phyloP scores from a whole-genome alignment of 441 rosid species.

The Adansonia gregorii region DNA sequence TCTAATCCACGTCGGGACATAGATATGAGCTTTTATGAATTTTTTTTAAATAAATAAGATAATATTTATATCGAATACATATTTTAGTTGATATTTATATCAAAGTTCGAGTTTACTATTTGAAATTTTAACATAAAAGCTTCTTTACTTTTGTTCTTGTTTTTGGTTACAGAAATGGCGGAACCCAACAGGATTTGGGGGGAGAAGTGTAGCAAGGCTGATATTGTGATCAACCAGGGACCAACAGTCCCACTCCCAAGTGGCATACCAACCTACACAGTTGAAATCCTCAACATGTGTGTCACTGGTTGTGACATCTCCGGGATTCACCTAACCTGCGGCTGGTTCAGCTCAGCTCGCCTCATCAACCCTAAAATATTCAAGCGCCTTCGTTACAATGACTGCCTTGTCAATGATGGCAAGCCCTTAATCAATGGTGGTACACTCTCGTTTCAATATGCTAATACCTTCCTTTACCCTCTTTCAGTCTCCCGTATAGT shows the following conservation, averaged over 20 bases:
- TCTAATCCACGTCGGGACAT: too few species aligned
- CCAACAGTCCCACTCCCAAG: slow-evolving; percentile 66
- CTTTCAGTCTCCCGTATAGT: slow-evolving; percentile 66
- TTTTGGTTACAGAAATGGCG: slow-evolving; percentile 29
- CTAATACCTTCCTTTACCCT: slow-evolving; percentile 78
- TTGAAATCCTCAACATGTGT: slow-evolving; percentile 73
- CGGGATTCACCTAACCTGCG: slow-evolving; percentile 70
- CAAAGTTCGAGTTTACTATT: background rate
- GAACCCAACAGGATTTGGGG: slow-evolving; percentile 59
- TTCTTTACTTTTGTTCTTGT: slow-evolving; percentile 8
- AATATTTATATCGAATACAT: too few species aligned
- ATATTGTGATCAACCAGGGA: slow-evolving; percentile 74
- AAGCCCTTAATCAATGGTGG: slow-evolving; percentile 60
- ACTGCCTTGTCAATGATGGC: slow-evolving; percentile 86
- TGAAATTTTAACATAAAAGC: slow-evolving; percentile 2
- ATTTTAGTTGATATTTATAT: too few species aligned
- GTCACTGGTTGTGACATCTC: slow-evolving; percentile 71
- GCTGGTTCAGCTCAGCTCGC: slow-evolving; percentile 88
- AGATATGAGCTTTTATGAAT: too few species aligned
- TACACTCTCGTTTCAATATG: slow-evolving; percentile 66
- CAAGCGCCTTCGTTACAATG: slow-evolving; percentile 78
- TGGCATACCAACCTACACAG: slow-evolving; percentile 83
- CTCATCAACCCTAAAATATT: slow-evolving; percentile 75
- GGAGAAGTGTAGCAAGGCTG: slow-evolving; percentile 63
- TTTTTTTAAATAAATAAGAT: too few species aligned